These are phyloP conservation scores for Candida ascalaphidarum DNA, from an alignment of 805 yeast species.

Conservation along the genomic window DNA sequence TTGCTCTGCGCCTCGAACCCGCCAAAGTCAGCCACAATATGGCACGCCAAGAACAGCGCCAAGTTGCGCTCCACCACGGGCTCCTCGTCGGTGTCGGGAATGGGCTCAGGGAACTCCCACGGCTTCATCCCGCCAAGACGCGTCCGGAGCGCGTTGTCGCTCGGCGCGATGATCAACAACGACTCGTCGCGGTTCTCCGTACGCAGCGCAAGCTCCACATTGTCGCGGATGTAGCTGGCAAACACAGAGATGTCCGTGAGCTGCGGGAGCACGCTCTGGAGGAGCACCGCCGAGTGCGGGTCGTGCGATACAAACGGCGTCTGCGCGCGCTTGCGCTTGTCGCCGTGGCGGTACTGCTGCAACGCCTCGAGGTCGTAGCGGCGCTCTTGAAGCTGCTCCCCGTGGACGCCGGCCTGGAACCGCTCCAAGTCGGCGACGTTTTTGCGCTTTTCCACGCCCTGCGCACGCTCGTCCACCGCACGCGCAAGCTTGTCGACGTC, in stretches of 20 bases:
- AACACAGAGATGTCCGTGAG: constrained; percentile 44
- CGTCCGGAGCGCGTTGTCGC: constrained; percentile 41
- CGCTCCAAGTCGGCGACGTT: constrained; percentile 2
- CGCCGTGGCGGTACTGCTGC: background rate
- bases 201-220: constrained; percentile 37
- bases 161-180: constrained; percentile 63
- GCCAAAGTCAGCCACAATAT: constrained; percentile 21
- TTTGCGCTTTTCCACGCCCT: background rate
- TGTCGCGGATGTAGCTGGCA: constrained; percentile 63
- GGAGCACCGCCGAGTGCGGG: constrained; percentile 6
- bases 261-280: constrained; percentile 30
- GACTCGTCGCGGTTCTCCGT: constrained; percentile 37
- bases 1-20: background rate
- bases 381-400: background rate
- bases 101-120: constrained; percentile 67
- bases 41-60: constrained; percentile 52
- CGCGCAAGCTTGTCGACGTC: constrained; percentile 1
- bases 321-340: constrained; percentile 3
- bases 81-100: constrained; percentile 41
- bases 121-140: constrained; percentile 55
- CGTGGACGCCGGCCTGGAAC: constrained; percentile 1
- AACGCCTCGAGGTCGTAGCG: constrained; percentile 1
- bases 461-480: constrained; percentile 1
- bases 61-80: constrained; percentile 43
- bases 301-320: constrained; percentile 7